A percentile compares a stretch with the other conserved stretches of the same genome.
Conservation (phyloP, 768 basidiomycete genomes). For the Dacryopinax primogenitus region DNA sequence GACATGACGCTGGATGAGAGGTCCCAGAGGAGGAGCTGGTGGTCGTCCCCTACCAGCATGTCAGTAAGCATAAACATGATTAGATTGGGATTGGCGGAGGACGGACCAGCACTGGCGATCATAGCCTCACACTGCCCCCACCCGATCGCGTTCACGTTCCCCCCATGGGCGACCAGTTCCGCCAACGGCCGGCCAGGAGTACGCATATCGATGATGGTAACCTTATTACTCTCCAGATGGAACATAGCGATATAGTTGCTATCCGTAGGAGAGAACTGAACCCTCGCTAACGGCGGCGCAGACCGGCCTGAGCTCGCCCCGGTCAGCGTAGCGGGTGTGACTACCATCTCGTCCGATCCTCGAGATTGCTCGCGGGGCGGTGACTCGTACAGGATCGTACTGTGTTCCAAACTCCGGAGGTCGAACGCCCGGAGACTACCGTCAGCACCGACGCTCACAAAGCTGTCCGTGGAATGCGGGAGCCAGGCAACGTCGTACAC, state of each 20-base stretch:
- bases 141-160: slow-evolving; percentile 71
- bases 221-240: slow-evolving; percentile 79
- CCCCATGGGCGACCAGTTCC: slow-evolving; percentile 73
- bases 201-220: slow-evolving; percentile 93
- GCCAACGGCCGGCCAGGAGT: slow-evolving; percentile 91
- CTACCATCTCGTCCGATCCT: slow-evolving; percentile 48
- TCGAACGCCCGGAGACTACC: slow-evolving; percentile 95
- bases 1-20: slow-evolving; percentile 46
- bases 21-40: slow-evolving; percentile 90
- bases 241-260: slow-evolving; percentile 96
- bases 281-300: slow-evolving; percentile 69
- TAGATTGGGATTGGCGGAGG: neutral
- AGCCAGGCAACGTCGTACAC: slow-evolving; percentile 99
- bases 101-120: slow-evolving; percentile 73
- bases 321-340: slow-evolving; percentile 26
- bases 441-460: slow-evolving; percentile 96
- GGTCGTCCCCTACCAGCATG: slow-evolving; percentile 62
- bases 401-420: slow-evolving; percentile 89
- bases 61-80: slow-evolving; percentile 4
- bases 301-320: slow-evolving; percentile 31
- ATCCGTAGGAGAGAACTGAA: slow-evolving; percentile 81
- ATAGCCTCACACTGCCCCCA: slow-evolving; percentile 80
- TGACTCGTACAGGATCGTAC: slow-evolving; percentile 89
- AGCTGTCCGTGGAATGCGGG: slow-evolving; percentile 88
- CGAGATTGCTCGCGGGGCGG: slow-evolving; percentile 37